Evolutionary conservation across 163 green algal species (phyloP), one percentile per base, ranked within the genome.

Genomic region (Trebouxiophyceae sp.): DNA sequence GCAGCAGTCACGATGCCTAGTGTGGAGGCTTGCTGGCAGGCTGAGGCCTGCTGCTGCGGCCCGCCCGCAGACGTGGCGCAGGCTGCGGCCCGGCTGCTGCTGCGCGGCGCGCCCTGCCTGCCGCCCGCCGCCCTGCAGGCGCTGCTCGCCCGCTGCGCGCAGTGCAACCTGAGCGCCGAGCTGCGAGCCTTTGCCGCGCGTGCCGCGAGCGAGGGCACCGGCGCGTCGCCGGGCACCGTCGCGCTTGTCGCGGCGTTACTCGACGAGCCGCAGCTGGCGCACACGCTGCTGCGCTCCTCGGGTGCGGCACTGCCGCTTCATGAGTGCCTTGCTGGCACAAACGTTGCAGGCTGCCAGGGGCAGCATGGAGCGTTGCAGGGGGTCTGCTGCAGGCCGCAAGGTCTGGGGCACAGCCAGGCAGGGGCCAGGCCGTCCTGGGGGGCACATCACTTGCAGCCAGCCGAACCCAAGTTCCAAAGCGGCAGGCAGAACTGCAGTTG

Each of bases 201-300:
- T 16, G 16, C 16, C 39, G 19, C 33, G 33, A 24, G 8, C 4
- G 33, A 24, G 5, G 59, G 24, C 1, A 28, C 23, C 5, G 6
- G 23, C 4, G 23, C 50, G 26, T 7, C 12, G 23, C 31, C 26
- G 20, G 16, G 60, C 30, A 26, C 55, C 3, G n/a, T 55, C 7
- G 29, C 62, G 4, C 62, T 68, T 7, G 62, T 34, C 2, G 62
- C 62, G 7, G 32, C 50, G 0, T 22, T 68, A 0, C 24, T 26
- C 32, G 30, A 59, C 4, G 31, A 58, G 4, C 33, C 62, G 2
- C 23, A n/a, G 2, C n/a, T 26, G 7, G 50, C 56, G 23, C 47
- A 19, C 27, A 26, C 47, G 39, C 50, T 50, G 20, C 62, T 68
- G n/a, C 45, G 62, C 32, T 26, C 62, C 24, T 58, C 62, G 28